Conservation (phyloP, 306 rosid species). For the Senna siamea region DNA sequence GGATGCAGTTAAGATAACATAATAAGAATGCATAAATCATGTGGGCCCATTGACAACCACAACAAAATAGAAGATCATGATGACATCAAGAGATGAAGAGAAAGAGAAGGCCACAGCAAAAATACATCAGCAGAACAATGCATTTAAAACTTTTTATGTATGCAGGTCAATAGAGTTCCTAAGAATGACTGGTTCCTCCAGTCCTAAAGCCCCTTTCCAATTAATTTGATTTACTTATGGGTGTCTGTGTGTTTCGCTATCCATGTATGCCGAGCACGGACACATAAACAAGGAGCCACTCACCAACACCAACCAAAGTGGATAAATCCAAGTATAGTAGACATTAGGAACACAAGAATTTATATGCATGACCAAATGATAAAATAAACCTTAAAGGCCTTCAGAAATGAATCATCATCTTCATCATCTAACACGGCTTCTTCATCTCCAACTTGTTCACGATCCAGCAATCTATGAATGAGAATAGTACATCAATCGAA, state of each 20-base stretch:
- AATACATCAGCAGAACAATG: neutral
- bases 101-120: neutral
- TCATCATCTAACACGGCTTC: conserved; percentile 87
- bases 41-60: neutral
- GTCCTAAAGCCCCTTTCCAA: neutral
- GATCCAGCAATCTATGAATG: conserved; percentile 79
- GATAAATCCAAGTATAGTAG: conserved; percentile 17
- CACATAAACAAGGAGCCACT: conserved; percentile 23
- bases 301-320: conserved; percentile 12
- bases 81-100: neutral
- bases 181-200: neutral
- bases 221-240: conserved; percentile 6
- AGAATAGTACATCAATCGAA: conserved; percentile 36
- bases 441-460: conserved; percentile 87
- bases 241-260: neutral
- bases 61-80: neutral
- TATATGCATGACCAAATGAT: conserved; percentile 32
- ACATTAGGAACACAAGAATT: conserved; percentile 35
- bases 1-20: neutral
- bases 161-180: conserved; percentile 18
- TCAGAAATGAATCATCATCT: conserved; percentile 92
- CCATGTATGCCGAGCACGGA: neutral
- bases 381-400: conserved; percentile 84
- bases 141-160: neutral
- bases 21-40: neutral